phyloP scores from a whole-genome alignment of 2,329 filamentous ascomycete species.

The Fusarium sp. region DNA sequence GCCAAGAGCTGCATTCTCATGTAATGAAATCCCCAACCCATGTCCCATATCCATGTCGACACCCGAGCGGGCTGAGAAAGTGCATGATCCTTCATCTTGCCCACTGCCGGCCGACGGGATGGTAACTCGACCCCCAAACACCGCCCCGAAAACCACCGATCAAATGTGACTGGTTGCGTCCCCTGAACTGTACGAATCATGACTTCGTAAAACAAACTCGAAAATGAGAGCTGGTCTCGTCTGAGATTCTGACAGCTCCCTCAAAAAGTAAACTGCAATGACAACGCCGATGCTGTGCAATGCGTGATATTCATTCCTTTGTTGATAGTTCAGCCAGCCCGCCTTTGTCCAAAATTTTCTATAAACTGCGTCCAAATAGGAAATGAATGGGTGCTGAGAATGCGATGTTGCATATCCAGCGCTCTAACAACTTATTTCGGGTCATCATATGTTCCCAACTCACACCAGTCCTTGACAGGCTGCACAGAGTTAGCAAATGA shows the following conservation, averaged over 20 bases:
- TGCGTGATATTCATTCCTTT: constrained; percentile 30
- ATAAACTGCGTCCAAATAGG: constrained; percentile 3
- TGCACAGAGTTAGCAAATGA: constrained; percentile 49
- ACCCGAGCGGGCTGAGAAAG: constrained; percentile 7
- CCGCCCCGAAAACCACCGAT: constrained; percentile 6
- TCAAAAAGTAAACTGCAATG: constrained; percentile 22
- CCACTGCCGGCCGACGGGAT: background rate
- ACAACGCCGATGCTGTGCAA: constrained; percentile 53
- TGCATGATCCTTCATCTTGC: constrained; percentile 17
- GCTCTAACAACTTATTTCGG: background rate
- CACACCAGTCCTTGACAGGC: constrained; percentile 77
- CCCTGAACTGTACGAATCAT: constrained; percentile 19
- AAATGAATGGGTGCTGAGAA: background rate
- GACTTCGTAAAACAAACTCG: constrained; percentile 32
- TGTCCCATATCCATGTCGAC: constrained; percentile 30
- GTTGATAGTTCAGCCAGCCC: constrained; percentile 12
- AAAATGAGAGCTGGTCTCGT: constrained; percentile 8
- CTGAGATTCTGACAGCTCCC: constrained; percentile 2
- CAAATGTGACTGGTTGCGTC: background rate
- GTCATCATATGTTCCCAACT: constrained; percentile 57
- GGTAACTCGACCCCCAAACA: background rate
- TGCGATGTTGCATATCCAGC: background rate
- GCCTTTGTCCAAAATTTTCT: constrained; percentile 23
- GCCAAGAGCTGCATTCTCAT: constrained; percentile 45
- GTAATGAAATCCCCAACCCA: constrained; percentile 40